Base-by-base conservation (phyloP, 805 yeast genomes). In the Candida broadrunensis region DNA sequence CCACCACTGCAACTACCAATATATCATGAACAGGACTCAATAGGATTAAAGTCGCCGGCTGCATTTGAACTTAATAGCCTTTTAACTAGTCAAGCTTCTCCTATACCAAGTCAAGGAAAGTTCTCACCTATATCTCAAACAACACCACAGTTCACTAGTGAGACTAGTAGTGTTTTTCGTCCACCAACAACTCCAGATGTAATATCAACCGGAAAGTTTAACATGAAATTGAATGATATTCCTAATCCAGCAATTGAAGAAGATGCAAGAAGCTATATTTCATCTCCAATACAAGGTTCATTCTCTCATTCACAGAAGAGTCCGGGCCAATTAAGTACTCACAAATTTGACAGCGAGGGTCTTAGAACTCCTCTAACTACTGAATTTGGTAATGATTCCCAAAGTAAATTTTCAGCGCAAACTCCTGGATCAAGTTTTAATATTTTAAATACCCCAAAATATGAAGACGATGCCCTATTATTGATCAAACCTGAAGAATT, bases 401-500 rank as follows among this genome's bases (percentile, higher is more conserved):
- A 29, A 29, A 29, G 32, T 29, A 29, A 29, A 29, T 29, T 29
- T 18, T 29, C 32, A 6, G 44, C 44, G 3, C 47, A 37, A 35
- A 56, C 60, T n/a, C 61, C 61, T 2, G 59, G 58, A 13, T 58
- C 54, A n/a, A 50, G 56, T 32, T 51, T 53, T 35, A 46, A 51
- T 20, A 52, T 54, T 47, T 24, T 53, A 36, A 44, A 48, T 48
- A 61, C 44, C 19, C 55, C 48, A 23, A 65, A 44, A 43, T 53
- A 35, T 42, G 59, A 60, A 15, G 71, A 63, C 9, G 66, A 66
- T 3, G 65, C 69, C 6, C 65, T 74, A 2, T 58, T 81, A 25
- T 78, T 80, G 49, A 73, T 81, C 13, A 77, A 79, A 49, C 86
- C 87, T 0, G 72, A 67, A 15, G 84, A 81, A 18, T 68, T 81